These are phyloP conservation scores for Arthromyces matolae DNA, from an alignment of 768 basidiomycete genomes.

Conservation along the genomic window DNA sequence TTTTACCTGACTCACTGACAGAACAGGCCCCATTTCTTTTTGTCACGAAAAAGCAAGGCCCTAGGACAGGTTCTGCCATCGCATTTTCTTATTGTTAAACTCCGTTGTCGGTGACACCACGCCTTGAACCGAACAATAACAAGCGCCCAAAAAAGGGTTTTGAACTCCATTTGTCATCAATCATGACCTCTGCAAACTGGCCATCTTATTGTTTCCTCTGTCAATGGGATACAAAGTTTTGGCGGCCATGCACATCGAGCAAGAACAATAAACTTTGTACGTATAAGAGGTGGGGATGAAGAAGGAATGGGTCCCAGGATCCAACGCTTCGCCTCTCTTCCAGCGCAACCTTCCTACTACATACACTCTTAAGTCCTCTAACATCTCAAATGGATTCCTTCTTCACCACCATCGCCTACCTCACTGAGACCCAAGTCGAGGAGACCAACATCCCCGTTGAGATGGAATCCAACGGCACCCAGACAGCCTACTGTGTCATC, in stretches of 20 bases:
- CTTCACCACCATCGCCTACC: background rate
- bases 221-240: background rate
- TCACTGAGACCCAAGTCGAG: conserved; percentile 2
- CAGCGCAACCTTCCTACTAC: background rate
- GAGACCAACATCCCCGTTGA: background rate
- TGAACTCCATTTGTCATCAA: background rate
- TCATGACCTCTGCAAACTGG: too few relatives aligned
- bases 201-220: background rate
- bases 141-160: too few relatives aligned
- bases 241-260: background rate
- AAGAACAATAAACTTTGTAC: too few relatives aligned
- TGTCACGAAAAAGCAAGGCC: too few relatives aligned
- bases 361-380: background rate
- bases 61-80: too few relatives aligned
- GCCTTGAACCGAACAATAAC: too few relatives aligned
- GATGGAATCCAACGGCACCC: background rate
- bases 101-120: too few relatives aligned
- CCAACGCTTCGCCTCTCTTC: background rate
- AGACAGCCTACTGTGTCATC: conserved; percentile 4
- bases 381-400: conserved; percentile 11
- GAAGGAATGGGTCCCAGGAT: background rate
- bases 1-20: too few relatives aligned
- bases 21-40: too few relatives aligned
- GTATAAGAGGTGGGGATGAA: background rate
- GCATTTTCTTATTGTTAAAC: too few relatives aligned